These are phyloP conservation scores for Letharia columbiana DNA, from an alignment of 495 filamentous ascomycete species.

Conservation along the genomic window DNA sequence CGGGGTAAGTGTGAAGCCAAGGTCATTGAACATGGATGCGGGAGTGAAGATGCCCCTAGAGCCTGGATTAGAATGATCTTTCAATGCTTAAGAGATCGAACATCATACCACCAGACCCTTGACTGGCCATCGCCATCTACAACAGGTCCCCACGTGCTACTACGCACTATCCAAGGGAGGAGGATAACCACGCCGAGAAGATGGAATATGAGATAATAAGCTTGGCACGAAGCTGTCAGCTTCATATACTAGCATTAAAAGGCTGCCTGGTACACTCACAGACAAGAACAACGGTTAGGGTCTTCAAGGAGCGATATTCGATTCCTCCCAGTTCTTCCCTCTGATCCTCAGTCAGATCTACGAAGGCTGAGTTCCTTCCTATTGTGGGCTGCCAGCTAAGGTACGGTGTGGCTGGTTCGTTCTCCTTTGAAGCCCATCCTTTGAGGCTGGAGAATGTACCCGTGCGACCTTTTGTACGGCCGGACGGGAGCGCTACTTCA, in stretches of 20 bases:
- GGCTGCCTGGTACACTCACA: constrained; percentile 26
- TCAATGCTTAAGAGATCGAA: background rate
- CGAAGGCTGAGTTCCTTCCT: constrained; percentile 83
- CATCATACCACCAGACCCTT: constrained; percentile 65
- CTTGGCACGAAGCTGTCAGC: constrained; percentile 12
- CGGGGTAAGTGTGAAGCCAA: constrained; percentile 79
- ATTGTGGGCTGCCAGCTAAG: constrained; percentile 89
- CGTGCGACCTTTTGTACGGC: constrained; percentile 21
- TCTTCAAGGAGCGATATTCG: constrained; percentile 86
- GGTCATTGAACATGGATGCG: constrained; percentile 79
- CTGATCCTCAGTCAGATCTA: constrained; percentile 81
- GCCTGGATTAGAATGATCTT: background rate
- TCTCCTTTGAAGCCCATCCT: constrained; percentile 30
- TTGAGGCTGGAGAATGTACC: constrained; percentile 33
- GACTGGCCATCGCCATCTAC: constrained; percentile 54
- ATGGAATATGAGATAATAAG: constrained; percentile 71
- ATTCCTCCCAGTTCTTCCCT: constrained; percentile 89
- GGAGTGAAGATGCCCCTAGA: constrained; percentile 68
- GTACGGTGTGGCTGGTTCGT: constrained; percentile 59
- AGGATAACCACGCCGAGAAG: constrained; percentile 63
- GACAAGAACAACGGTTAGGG: constrained; percentile 65
- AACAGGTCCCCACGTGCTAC: constrained; percentile 45
- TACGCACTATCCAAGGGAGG: constrained; percentile 69
- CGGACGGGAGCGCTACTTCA: constrained; percentile 15
- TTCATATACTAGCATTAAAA: background rate